Evolutionary conservation across 208 protist species (phyloP), one percentile per base, ranked within the genome.

Genomic region (Phytomonas sp.): DNA sequence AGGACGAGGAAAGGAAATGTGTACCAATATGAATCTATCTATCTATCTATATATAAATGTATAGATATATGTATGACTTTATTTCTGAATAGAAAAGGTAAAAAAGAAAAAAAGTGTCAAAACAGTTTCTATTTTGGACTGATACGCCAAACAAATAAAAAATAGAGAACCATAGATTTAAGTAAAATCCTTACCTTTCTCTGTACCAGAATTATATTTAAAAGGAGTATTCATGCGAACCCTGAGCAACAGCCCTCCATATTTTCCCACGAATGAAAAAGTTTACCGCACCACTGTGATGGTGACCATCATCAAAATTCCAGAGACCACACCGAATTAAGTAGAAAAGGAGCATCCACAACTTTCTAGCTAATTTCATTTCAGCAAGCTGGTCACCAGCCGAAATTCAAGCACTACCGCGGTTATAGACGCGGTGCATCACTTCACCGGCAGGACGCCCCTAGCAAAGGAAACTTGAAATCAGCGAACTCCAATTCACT

Each of bases 11-110:
- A 23, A 61, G 1, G 13, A 33, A 17, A 4, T 30, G 64, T 67
- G n/a, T 26, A 33, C 62, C 30, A 29, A n/a, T 33, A 61, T 4
- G 64, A 23, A 63, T 43, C 33, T 63, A 67, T 30, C 28, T 67
- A 30, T 33, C 37, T 40, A 29, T 67, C 2, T 13, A 33, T 60
- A 33, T 26, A 23, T 4, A 67, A 13, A 67, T 61, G 7, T 56
- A 6, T 66, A 62, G 1, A 61, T 29, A 61, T 7, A 32, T 8
- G 29, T 43, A 43, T 63, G 8, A 17, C 40, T 46, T 23, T 46
- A 1, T 8, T 46, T 8, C 40, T 46, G 40, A 46, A 46, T 9
- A 46, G 11, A 20, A 20, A 8, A 46, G 7, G 11, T 23, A 46
- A 46, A 46, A 17, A 17, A 20, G 33, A 63, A 20, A 63, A 20